These are phyloP conservation scores for Plasmodium malariae DNA, from an alignment of 169 alveolate genomes.

Conservation along the genomic window DNA sequence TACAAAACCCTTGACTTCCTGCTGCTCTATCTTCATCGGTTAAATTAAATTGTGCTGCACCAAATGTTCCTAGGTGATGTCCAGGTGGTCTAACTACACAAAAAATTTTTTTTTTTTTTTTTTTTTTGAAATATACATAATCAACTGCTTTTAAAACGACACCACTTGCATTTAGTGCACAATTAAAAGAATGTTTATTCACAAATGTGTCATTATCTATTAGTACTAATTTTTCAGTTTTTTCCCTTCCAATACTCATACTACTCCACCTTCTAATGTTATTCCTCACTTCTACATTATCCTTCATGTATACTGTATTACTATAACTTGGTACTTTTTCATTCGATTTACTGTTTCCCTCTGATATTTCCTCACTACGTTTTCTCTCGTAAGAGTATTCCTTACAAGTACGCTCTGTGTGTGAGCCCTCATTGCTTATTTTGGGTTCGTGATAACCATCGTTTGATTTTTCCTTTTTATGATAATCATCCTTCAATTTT, in stretches of 20 bases:
- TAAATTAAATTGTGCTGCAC: conserved; percentile 90
- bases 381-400: neutral
- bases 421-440: no score
- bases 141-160: conserved; percentile 70
- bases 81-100: conserved; percentile 98
- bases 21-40: conserved; percentile 87
- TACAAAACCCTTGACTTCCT: conserved; percentile 98
- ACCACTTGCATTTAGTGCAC: conserved; percentile 75
- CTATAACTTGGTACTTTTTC: neutral
- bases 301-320: neutral
- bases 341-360: neutral
- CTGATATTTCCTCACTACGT: neutral
- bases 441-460: no score
- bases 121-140: conserved; percentile 29
- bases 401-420: no score
- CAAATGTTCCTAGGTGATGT: conserved; percentile 98
- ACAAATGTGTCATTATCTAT: conserved; percentile 67
- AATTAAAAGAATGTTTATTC: conserved; percentile 63
- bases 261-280: conserved; percentile 85
- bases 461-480: no score
- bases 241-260: conserved; percentile 1
- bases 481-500: no score
- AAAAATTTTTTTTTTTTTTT: conserved; percentile 71
- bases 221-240: conserved; percentile 41
- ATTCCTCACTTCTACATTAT: conserved; percentile 86